Evolutionary conservation across 2,329 filamentous ascomycete genomes (phyloP), one percentile per base, ranked within the genome.

Genomic region (Stagonosporopsis rhizophila): DNA sequence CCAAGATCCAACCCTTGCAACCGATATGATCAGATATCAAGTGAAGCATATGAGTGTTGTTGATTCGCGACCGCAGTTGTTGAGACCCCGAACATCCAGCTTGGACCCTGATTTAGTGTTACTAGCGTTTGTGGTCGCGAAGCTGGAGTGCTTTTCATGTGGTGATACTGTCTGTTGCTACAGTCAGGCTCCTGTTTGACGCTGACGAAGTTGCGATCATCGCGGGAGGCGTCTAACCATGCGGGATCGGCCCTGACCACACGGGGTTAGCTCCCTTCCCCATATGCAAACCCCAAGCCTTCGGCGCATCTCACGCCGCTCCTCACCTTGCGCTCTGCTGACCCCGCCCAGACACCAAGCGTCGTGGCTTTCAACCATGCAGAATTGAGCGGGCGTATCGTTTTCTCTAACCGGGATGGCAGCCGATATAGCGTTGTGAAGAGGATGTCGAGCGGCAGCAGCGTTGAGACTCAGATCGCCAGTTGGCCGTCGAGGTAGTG

Each of bases 171-270:
- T 34, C 20, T 44, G 48, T 45, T 8, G 17, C 7, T 38, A 41
- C 44, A 30, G 50, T 53, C 23, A 37, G 45, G 22, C 34, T 22
- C 37, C 8, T 15, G 30, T 41, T n/a, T 23, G 37, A 37, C 45
- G 45, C 54, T 45, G 40, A 45, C 49, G 38, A 57, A 52, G 52
- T 50, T 58, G 44, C 44, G 60, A 58, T 64, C 51, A 49, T 60
- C 56, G 62, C 57, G 50, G 45, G 56, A 56, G 60, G 49, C 46
- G 54, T 49, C 25, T 52, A 44, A 58, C 52, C 62, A 60, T 51
- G 52, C 37, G 53, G 58, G 56, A 47, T 51, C 55, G 45, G 44
- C 47, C 41, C 53, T 52, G 44, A 14, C 35, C 28, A 27, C 6
- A 61, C 58, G 39, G 34, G 46, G 58, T 15, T 61, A 59, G 58